Base-by-base conservation (phyloP, 306 rosid species). In the Geum urbanum region DNA sequence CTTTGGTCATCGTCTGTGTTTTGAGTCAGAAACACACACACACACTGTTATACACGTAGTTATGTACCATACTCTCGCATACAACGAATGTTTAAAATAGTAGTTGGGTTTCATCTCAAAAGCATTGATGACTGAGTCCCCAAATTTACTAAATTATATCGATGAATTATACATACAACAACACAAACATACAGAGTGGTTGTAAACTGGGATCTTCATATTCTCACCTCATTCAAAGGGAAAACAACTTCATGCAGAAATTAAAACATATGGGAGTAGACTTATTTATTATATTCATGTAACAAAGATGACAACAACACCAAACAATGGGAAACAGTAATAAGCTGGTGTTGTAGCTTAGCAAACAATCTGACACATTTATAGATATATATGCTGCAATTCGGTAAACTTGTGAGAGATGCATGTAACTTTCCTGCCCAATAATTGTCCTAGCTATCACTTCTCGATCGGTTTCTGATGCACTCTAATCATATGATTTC, bases 81-180 rank as follows among this genome's bases (percentile, higher is more conserved):
- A 50, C 24, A 74, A 52, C 41, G n/a, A 11, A 67, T 32, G 71
- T 32, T 66, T 19, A 14, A 14, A 22, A 11, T 11, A 24, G 74
- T 43, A 5, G 63, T 39, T 54, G 59, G 66, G 45, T 24, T 53
- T 52, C 44, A 45, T 15, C 27, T 61, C 39, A 47, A 45, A 53
- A 35, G 18, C 62, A 73, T 73, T 46, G 62, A 74, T 65, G 71
- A 22, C 54, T 57, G 71, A 22, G 61, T 41, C 10, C 47, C 54
- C 45, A 37, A 2, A 9, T 54, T 14, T 22, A 9, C 39, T 11
- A 20, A 10, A 20, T 22, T n/a, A n/a, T n/a, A n/a, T n/a, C n/a
- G 60, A 54, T 9, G 16, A 0, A 22, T 15, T 9, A 55, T 10
- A 22, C 60, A 9, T 37, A 9, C 35, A 55, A 40, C 6, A 19